A percentile compares a stretch with the other conserved stretches of the same genome.
Evolutionary conservation across 129 eudicot species (phyloP).

Genomic region (Tagetes erecta): DNA sequence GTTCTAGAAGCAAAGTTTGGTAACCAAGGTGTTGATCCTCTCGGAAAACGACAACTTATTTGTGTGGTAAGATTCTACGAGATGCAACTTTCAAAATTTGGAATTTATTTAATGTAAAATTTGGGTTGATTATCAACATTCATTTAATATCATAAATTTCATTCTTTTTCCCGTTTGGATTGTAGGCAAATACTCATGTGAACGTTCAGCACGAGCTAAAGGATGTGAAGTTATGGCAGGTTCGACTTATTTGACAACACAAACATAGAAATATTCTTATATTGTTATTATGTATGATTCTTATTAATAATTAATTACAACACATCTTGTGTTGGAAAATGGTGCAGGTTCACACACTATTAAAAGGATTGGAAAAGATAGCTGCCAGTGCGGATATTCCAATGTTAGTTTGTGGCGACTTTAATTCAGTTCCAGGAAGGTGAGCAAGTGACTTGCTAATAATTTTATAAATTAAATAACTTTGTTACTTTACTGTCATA

Average conservation of each 20-base stretch:
- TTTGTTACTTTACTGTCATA: constrained; percentile 6
- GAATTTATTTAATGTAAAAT: background rate
- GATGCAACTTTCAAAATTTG: background rate
- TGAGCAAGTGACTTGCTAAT: constrained; percentile 1
- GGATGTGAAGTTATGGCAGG: constrained; percentile 99
- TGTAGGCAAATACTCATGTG: constrained; percentile 93
- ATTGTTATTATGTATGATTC: background rate
- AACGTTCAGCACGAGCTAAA: constrained; percentile 85
- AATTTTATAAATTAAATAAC: background rate
- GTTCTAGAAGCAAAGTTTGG: constrained; percentile 93
- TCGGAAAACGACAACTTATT: constrained; percentile 95
- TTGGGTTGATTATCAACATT: background rate
- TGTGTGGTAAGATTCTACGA: constrained; percentile 76
- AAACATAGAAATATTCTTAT: background rate
- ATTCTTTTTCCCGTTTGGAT: background rate
- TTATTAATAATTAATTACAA: constrained; percentile 4
- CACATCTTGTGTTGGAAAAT: constrained; percentile 10
- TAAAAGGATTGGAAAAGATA: constrained; percentile 58
- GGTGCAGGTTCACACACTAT: constrained; percentile 50
- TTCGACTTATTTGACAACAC: constrained; percentile 15
- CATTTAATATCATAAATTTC: background rate
- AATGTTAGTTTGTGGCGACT: constrained; percentile 56
- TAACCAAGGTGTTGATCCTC: constrained; percentile 79
- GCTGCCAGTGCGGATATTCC: constrained; percentile 61
- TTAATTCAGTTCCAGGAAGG: constrained; percentile 60